phyloP scores from a whole-genome alignment of 495 filamentous ascomycete genomes.

The Xylaria curta region DNA sequence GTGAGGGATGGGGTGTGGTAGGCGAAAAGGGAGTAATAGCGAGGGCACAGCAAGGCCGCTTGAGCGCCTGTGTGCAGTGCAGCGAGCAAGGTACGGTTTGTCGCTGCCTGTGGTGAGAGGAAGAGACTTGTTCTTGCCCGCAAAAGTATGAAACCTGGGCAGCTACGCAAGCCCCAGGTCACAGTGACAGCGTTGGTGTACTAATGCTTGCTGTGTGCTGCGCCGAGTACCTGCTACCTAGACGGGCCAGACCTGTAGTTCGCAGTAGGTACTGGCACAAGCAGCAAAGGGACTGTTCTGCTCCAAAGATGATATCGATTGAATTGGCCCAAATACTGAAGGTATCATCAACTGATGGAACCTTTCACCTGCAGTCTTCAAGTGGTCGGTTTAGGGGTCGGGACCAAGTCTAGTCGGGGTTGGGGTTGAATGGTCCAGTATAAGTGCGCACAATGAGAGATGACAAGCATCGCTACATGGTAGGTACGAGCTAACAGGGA shows the following conservation, averaged over 20 bases:
- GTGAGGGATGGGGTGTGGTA: not conserved
- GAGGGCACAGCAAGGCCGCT: constrained; percentile 19
- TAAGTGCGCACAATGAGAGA: constrained; percentile 4
- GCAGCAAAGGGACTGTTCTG: not conserved
- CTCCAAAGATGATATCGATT: not conserved
- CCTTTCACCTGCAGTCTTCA: constrained; percentile 15
- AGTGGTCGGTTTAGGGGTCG: constrained; percentile 21
- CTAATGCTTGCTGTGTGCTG: constrained; percentile 1
- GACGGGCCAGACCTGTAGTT: not conserved
- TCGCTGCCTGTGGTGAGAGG: constrained; percentile 1
- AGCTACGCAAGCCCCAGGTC: constrained; percentile 14
- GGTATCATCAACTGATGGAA: constrained; percentile 9
- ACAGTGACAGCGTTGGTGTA: not conserved
- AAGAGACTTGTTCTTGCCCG: not conserved
- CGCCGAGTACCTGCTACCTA: not conserved
- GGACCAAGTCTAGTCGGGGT: constrained; percentile 5
- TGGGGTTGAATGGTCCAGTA: constrained; percentile 8
- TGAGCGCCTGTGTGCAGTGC: not conserved
- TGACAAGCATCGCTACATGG: constrained; percentile 9
- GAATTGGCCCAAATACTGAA: constrained; percentile 10
- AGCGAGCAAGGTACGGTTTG: constrained; percentile 11
- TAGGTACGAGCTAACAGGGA: constrained; percentile 3
- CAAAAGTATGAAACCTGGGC: not conserved
- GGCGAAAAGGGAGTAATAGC: not conserved
- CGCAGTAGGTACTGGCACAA: not conserved